Evolutionary conservation across 169 alveolate species (phyloP).

Genomic region (Eimeria falciformis): DNA sequence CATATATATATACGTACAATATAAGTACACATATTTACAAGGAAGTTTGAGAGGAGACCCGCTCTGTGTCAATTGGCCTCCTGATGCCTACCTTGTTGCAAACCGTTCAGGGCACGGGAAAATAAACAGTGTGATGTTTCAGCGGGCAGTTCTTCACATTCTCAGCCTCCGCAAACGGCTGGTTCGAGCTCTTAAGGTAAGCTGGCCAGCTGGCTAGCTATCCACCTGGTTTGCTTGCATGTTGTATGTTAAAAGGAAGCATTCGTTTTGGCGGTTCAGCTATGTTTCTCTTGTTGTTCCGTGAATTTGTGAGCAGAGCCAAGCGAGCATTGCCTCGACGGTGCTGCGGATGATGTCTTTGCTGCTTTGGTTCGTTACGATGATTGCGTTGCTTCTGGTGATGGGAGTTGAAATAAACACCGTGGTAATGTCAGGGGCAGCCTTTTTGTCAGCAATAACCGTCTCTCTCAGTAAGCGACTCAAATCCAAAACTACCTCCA

Average conservation of each 20-base stretch:
- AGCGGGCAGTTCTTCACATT: conserved; percentile 53
- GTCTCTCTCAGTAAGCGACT: conserved; percentile 64
- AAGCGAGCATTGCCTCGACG: conserved; percentile 72
- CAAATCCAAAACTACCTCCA: neutral
- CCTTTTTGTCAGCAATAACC: conserved; percentile 49
- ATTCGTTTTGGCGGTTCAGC: neutral
- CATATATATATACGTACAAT: neutral
- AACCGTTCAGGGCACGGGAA: conserved; percentile 66
- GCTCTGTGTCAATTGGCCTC: too few relatives aligned
- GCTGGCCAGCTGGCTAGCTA: too few relatives aligned
- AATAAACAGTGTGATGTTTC: conserved; percentile 60
- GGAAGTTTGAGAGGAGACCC: too few relatives aligned
- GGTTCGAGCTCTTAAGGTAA: conserved; percentile 60
- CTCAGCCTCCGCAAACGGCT: conserved; percentile 63
- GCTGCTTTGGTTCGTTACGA: conserved; percentile 47
- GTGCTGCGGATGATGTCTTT: conserved; percentile 63
- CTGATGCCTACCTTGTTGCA: neutral
- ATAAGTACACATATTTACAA: too few relatives aligned
- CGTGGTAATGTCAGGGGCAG: conserved; percentile 73
- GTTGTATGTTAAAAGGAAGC: neutral
- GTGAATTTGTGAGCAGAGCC: conserved; percentile 50
- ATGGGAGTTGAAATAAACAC: conserved; percentile 73
- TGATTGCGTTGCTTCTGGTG: conserved; percentile 65
- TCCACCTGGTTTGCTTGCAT: neutral
- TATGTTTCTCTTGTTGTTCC: neutral